phyloP scores from a whole-genome alignment of 768 basidiomycete genomes.

The Hericium rajendrae region DNA sequence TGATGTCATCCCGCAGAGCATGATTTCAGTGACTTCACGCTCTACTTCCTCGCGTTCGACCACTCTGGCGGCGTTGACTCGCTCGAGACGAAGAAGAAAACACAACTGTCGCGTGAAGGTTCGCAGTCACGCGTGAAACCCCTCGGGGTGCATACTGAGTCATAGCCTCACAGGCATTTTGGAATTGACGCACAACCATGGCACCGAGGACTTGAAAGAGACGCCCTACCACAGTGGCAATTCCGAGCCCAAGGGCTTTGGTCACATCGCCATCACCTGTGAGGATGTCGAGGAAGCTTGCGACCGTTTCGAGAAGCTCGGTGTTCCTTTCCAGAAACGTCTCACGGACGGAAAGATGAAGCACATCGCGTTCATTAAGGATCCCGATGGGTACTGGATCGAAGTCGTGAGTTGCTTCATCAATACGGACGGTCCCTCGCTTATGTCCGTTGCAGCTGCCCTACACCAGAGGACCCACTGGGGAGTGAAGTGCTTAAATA shows the following conservation, averaged over 20 bases:
- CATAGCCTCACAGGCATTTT: constrained; percentile 44
- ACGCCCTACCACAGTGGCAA: constrained; percentile 84
- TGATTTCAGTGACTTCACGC: constrained; percentile 52
- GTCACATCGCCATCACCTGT: constrained; percentile 83
- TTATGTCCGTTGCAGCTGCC: background rate
- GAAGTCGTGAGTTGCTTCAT: constrained; percentile 11
- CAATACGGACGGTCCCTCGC: background rate
- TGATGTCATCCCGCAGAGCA: constrained; percentile 31
- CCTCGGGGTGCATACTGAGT: background rate
- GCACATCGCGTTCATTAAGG: constrained; percentile 75
- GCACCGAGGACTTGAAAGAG: constrained; percentile 79
- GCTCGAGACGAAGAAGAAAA: constrained; percentile 40
- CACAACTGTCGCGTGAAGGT: constrained; percentile 61
- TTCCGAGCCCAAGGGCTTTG: constrained; percentile 70
- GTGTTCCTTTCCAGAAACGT: constrained; percentile 82
- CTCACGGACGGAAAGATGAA: constrained; percentile 81
- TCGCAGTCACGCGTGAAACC: background rate
- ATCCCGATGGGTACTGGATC: constrained; percentile 55
- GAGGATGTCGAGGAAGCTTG: constrained; percentile 79
- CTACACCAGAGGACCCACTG: background rate
- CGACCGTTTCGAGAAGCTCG: constrained; percentile 68
- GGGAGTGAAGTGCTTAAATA: background rate
- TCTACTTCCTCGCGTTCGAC: constrained; percentile 83
- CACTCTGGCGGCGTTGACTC: constrained; percentile 40
- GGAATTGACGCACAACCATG: constrained; percentile 85